Percentiles rank a stretch among this genome's conserved stretches.
phyloP scores from a whole-genome alignment of 2,329 filamentous ascomycete genomes.

The Fusarium tricinctum region DNA sequence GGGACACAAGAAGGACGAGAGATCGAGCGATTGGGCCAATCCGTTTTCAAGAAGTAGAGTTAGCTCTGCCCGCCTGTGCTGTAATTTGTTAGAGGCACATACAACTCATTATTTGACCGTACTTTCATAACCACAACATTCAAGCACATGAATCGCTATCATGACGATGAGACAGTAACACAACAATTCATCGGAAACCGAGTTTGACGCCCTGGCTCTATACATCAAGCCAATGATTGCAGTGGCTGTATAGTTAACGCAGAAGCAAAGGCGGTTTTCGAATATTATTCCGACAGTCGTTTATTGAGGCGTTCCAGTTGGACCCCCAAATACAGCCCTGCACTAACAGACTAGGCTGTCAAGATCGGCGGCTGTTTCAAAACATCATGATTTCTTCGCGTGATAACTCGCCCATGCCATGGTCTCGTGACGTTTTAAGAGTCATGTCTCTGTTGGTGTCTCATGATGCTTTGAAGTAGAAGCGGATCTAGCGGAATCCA shows the following conservation, averaged over 20 bases:
- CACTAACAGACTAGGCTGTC: slow-evolving; percentile 16
- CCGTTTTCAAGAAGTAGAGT: slow-evolving; percentile 63
- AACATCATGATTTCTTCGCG: slow-evolving; percentile 14
- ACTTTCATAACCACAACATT: slow-evolving; percentile 7
- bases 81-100: slow-evolving; percentile 28
- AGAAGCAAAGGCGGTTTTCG: not conserved
- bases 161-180: not conserved
- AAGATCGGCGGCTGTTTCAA: slow-evolving; percentile 27
- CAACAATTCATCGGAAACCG: slow-evolving; percentile 1
- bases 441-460: slow-evolving; percentile 32
- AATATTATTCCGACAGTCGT: not conserved
- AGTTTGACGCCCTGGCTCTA: slow-evolving; percentile 17
- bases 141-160: not conserved
- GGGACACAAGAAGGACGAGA: slow-evolving; percentile 77
- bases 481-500: slow-evolving; percentile 19
- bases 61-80: slow-evolving; percentile 4
- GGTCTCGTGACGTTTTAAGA: slow-evolving; percentile 34
- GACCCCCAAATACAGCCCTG: slow-evolving; percentile 6
- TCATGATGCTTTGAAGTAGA: slow-evolving; percentile 22
- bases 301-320: slow-evolving; percentile 18
- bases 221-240: slow-evolving; percentile 3
- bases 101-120: slow-evolving; percentile 11
- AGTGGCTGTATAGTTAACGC: slow-evolving; percentile 21
- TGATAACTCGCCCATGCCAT: slow-evolving; percentile 14
- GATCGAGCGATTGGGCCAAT: slow-evolving; percentile 82